Evolutionary conservation across 2,329 filamentous ascomycete species (phyloP), one percentile per base, ranked within the genome.

Genomic region (Diaporthe capsici): DNA sequence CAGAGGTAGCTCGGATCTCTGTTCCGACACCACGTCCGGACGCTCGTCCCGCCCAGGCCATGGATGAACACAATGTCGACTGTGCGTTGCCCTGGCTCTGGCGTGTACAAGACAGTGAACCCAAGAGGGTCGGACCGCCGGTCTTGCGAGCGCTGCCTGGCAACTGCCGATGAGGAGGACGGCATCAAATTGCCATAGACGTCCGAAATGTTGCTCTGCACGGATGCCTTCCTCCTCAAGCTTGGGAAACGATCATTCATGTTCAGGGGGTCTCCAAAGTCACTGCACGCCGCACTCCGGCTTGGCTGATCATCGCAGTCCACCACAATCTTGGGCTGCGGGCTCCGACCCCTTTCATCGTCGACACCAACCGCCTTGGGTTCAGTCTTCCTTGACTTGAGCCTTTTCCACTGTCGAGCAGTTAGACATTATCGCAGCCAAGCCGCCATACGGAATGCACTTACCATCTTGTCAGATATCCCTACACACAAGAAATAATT

Each of bases 1-100:
- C 80, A 81, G 13, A 80, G 72, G 4, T 74, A 60, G 4, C 75
- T 65, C 1, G 77, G 68, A 44, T 78, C 76, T 22, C 76, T 67
- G 28, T 80, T 74, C 17, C 58, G 51, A 17, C 73, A 81, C 80
- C 80, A 81, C 6, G 80, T 79, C 39, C 61, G 60, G 13, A 74
- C 51, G 28, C 79, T 80, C n/a, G 79, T 78, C 0, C 79, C 80
- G 5, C 77, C 78, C 3, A 82, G 79, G 7, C 80, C 80, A 70
- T 81, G 80, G 7, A 82, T 74, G 73, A 82, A 81, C 2, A 81
- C 60, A 5, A 82, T 78, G 67, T 82, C 79, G 4, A 78, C 77
- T 1, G 76, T 71, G 3, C 77, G 76, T 47, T 76, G 65, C 15
- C 65, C 55, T 28, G 44, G 53, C 20, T 49, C 60, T 9, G 75